These are phyloP conservation scores for Edaphochlamys debaryana DNA, from an alignment of 139 green algal species.

Conservation along the genomic window DNA sequence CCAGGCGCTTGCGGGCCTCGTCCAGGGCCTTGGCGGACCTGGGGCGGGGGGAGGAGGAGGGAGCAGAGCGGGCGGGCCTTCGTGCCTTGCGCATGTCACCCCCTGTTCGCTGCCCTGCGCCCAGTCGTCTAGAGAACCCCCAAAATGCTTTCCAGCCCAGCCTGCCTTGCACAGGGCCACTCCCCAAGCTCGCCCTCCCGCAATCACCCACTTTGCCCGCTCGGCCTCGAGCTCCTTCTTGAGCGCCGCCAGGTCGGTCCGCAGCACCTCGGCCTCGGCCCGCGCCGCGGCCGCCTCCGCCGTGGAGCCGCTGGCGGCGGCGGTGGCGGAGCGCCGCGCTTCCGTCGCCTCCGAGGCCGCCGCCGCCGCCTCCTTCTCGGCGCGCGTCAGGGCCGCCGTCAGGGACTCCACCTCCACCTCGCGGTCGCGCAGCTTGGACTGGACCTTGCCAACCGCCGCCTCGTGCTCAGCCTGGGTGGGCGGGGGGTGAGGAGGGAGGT, in stretches of 20 bases:
- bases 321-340: slow-evolving; percentile 10
- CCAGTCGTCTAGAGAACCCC: too few relatives aligned
- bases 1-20: slow-evolving; percentile 57
- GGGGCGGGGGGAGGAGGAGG: background rate
- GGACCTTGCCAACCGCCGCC: slow-evolving; percentile 17
- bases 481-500: too few relatives aligned
- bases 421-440: slow-evolving; percentile 39
- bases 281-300: slow-evolving; percentile 44
- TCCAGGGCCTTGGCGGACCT: slow-evolving; percentile 48
- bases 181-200: too few relatives aligned
- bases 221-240: slow-evolving; percentile 48
- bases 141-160: too few relatives aligned
- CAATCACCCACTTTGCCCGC: slow-evolving; percentile 24
- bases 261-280: slow-evolving; percentile 41
- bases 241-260: slow-evolving; percentile 28
- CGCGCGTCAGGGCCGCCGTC: background rate
- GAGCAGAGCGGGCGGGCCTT: background rate
- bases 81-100: too few relatives aligned
- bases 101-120: too few relatives aligned
- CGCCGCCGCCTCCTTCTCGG: slow-evolving; percentile 26
- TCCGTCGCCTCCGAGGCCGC: slow-evolving; percentile 22
- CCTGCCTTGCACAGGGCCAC: too few relatives aligned
- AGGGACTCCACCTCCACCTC: slow-evolving; percentile 48
- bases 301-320: slow-evolving; percentile 20
- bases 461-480: slow-evolving; percentile 39